phyloP scores from a whole-genome alignment of 2,329 filamentous ascomycete species.

The Rhinocladiella mackenziei region DNA sequence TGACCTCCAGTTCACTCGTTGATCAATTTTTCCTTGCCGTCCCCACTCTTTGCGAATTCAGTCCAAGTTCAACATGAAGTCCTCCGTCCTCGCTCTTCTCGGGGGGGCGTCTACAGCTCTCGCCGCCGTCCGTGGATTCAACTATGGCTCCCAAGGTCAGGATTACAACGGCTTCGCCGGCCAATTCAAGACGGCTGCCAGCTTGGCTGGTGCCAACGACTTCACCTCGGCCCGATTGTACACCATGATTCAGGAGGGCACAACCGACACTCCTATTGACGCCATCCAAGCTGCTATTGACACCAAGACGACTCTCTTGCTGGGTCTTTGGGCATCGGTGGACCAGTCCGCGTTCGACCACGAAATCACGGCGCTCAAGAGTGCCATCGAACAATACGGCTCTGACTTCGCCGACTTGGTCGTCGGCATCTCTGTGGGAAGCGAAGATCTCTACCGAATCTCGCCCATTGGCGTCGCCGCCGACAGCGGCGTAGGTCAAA shows the following conservation, averaged over 20 bases:
- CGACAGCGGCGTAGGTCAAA: slow-evolving; percentile 58
- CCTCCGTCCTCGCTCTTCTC: slow-evolving; percentile 33
- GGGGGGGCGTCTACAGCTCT: slow-evolving; percentile 30
- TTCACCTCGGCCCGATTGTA: slow-evolving; percentile 44
- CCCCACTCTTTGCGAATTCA: too few species aligned
- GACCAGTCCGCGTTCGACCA: slow-evolving; percentile 56
- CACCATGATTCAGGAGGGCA: slow-evolving; percentile 59
- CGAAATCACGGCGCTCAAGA: slow-evolving; percentile 64
- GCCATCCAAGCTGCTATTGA: slow-evolving; percentile 73
- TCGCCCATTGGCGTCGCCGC: slow-evolving; percentile 60
- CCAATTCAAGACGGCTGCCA: slow-evolving; percentile 38
- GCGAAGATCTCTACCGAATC: slow-evolving; percentile 72
- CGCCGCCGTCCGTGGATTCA: slow-evolving; percentile 30
- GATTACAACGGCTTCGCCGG: slow-evolving; percentile 30
- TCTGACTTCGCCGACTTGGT: slow-evolving; percentile 60
- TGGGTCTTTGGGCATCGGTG: slow-evolving; percentile 71
- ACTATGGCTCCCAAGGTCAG: slow-evolving; percentile 31
- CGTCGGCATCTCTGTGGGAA: slow-evolving; percentile 72
- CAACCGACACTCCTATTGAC: slow-evolving; percentile 56
- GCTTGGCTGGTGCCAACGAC: slow-evolving; percentile 32
- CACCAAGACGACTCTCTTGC: slow-evolving; percentile 68
- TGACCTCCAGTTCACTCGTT: too few species aligned
- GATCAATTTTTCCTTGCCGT: too few species aligned
- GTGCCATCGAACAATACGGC: slow-evolving; percentile 63
- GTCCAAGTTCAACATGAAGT: slow-evolving; percentile 38